phyloP scores from a whole-genome alignment of 129 eudicot species.

The Lactuca sativa region DNA sequence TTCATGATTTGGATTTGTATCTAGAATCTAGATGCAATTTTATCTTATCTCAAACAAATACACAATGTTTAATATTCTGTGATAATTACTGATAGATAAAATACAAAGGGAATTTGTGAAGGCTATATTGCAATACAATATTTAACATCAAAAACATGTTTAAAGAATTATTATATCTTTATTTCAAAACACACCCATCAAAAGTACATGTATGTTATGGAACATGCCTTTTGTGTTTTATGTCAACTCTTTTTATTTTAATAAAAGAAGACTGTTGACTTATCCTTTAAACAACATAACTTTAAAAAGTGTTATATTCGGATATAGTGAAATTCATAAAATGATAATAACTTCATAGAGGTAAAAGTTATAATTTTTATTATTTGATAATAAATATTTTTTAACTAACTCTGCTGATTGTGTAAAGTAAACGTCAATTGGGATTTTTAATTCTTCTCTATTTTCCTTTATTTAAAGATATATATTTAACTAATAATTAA shows the following conservation, averaged over 20 bases:
- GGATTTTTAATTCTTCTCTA: not conserved
- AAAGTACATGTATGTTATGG: not conserved
- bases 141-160: constrained; percentile 2
- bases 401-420: no score
- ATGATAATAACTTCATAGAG: no score
- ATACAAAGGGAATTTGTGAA: not conserved
- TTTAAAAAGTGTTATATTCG: not conserved
- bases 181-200: not conserved
- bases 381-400: no score
- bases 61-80: not conserved
- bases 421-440: not conserved
- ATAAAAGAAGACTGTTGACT: not conserved
- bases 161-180: not conserved
- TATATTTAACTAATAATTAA: no score
- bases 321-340: not conserved
- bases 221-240: constrained; percentile 1
- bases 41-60: not conserved
- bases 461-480: no score
- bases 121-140: not conserved
- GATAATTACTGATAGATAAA: not conserved
- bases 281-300: not conserved
- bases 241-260: not conserved
- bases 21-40: not conserved
- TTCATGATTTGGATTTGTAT: not conserved
- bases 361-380: no score